These are phyloP conservation scores for Fistulifera solaris DNA, from an alignment of 108 stramenopile genomes.

Conservation along the genomic window DNA sequence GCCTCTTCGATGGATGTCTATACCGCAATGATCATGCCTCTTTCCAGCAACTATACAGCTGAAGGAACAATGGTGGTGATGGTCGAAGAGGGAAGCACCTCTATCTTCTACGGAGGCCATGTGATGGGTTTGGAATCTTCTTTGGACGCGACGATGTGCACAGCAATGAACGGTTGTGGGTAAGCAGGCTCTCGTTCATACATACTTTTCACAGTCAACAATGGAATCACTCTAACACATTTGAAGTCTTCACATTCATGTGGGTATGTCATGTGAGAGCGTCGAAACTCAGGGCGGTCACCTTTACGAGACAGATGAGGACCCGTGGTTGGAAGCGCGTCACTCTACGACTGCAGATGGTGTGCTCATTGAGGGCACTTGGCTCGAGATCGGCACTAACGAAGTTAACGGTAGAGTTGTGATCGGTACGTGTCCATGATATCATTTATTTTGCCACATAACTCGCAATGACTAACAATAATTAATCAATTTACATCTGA, in stretches of 20 bases:
- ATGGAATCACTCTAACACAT: too few species aligned
- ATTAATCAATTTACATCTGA: too few species aligned
- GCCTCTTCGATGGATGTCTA: too few species aligned
- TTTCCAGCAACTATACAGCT: too few species aligned
- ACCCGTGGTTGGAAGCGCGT: slow-evolving; percentile 6
- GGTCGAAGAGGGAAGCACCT: too few species aligned
- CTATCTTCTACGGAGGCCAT: slow-evolving; percentile 3
- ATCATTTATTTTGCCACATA: not conserved
- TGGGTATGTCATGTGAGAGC: slow-evolving; percentile 21
- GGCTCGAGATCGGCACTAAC: not conserved
- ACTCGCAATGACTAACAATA: too few species aligned
- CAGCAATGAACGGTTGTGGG: slow-evolving; percentile 5
- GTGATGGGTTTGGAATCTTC: not conserved
- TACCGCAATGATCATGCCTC: too few species aligned
- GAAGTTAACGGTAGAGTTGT: slow-evolving; percentile 1
- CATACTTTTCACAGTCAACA: too few species aligned
- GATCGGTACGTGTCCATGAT: not conserved
- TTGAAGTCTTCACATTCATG: slow-evolving; percentile 27
- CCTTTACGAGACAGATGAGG: not conserved
- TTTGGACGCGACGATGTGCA: slow-evolving; percentile 3
- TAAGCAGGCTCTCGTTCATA: too few species aligned
- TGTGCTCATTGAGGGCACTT: not conserved
- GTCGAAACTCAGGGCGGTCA: slow-evolving; percentile 20
- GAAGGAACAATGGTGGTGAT: too few species aligned
- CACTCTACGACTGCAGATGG: not conserved